Base-by-base conservation (phyloP, 441 rosid genomes). In the Pelargonium citronellum region DNA sequence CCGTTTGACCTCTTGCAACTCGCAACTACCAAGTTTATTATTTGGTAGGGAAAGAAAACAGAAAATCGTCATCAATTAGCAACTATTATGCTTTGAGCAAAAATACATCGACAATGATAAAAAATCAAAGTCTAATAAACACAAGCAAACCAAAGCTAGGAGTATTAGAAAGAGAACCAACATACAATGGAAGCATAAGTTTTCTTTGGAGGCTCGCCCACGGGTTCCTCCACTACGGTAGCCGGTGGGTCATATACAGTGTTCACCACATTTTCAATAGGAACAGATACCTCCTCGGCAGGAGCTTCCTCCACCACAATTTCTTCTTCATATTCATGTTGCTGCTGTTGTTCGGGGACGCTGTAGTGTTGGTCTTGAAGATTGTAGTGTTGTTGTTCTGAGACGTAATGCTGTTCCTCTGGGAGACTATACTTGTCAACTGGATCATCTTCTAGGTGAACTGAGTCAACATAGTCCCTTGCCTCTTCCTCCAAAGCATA, bases 131-230 rank as follows among this genome's bases (percentile, higher is more conserved):
- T 12, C 20, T 53, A 16, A 46, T 39, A 15, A 11, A 10, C 37
- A 47, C 9, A 71, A 8, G 43, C 66, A 51, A 20, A 43, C 27
- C 63, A 77, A 12, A 47, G 34, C 46, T 61, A 71, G 41, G 24
- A 22, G 24, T 22, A 49, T 74, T 49, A 15, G 72, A 72, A 3
- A 67, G 27, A 46, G 27, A 17, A 65, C 27, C 69, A 13, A 66
- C 89, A 69, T 82, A 89, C 94, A 64, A 89, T 85, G 43, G 91
- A 85, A 27, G 94, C 94, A 62, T 85, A 89, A 53, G 91, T 89
- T 81, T 79, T 87, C 82, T 80, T 85, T 12, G 75, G 65, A 63
- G 79, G 81, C 72, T 86, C 91, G 74, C 73, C 89, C 37, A 66
- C 81, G 3, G 86, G 86, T 81, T 87, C 89, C 72, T 83, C 89